These are phyloP conservation scores for Wickerhamiella nectarea DNA, from an alignment of 805 yeast species.

Conservation along the genomic window DNA sequence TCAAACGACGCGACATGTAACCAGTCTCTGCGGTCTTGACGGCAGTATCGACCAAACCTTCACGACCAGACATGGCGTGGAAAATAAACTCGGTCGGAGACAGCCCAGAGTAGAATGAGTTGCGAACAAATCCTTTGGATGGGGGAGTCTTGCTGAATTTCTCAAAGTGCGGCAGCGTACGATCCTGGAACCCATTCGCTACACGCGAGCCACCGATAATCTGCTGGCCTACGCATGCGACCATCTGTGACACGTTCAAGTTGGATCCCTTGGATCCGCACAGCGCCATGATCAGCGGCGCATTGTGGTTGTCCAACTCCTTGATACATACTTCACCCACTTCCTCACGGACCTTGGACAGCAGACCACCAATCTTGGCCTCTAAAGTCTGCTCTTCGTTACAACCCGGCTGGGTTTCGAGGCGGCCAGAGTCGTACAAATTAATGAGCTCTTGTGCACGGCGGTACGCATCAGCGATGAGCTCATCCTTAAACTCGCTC, in stretches of 20 bases:
- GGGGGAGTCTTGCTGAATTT: conserved; percentile 95
- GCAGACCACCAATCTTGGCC: conserved; percentile 89
- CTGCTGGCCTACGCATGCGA: conserved; percentile 94
- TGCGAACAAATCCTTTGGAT: conserved; percentile 93
- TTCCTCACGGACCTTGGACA: conserved; percentile 96
- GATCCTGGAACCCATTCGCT: conserved; percentile 98
- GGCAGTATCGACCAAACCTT: conserved; percentile 98
- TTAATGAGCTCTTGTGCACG: conserved; percentile 86
- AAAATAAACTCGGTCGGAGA: conserved; percentile 94
- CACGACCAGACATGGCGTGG: conserved; percentile 99
- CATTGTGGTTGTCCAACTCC: conserved; percentile 79
- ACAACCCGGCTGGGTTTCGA: conserved; percentile 98
- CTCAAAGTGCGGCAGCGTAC: conserved; percentile 92
- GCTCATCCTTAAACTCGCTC: conserved; percentile 61
- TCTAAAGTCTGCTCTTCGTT: conserved; percentile 96
- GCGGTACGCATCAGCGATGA: conserved; percentile 81
- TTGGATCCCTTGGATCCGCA: conserved; percentile 99
- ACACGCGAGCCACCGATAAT: conserved; percentile 98
- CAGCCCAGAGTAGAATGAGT: conserved; percentile 86
- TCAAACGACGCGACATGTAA: conserved; percentile 92
- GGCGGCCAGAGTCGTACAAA: conserved; percentile 63
- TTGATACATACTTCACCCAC: conserved; percentile 96
- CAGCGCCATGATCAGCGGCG: conserved; percentile 97
- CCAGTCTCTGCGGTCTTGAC: conserved; percentile 99
- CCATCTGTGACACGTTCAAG: conserved; percentile 97